Base-by-base conservation (phyloP, 176 grass and related monocot species). In the Aechmea fasciata region DNA sequence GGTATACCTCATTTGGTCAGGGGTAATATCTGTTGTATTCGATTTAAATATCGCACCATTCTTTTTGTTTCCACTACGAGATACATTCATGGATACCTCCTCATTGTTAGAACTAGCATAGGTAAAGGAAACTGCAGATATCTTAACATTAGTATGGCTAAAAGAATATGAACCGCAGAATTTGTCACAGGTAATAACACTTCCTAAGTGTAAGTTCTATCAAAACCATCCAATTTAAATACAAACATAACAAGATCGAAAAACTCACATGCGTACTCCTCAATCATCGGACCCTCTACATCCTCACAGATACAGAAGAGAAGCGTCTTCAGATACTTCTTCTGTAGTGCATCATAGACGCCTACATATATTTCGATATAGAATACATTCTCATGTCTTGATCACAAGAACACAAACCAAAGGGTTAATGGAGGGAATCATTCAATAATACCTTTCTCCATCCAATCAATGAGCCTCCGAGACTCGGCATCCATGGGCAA, bases 281-380 rank as follows among this genome's bases (percentile, higher is more conserved):
- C 94, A 48, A 97, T 97, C 84, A 87, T 90, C 1, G 89, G 89
- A n/a, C 89, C 89, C 51, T 90, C 94, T 26, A 76, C 74, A 73
- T 87, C 76, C 76, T 99, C 94, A 17, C 94, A 93, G 75, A 99
- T 99, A 71, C 86, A 99, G 62, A 93, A 99, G 23, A 90, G 73
- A 73, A 99, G 94, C 7, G 87, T 93, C 75, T 90, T 99, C 75
- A 99, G 89, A 83, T 92, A 99, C 76, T 99, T 99, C 87, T 90
- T 99, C 72, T 99, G 94, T 49, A 99, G 78, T 63, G 94, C 89
- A 15, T 99, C 94, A 75, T 99, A 99, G 8, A 93, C 94, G 74
- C 94, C 87, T 93, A 70, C 73, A 20, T 65, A 69, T 47, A 24
- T 74, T 19, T 57, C 11, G 20, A 68, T 24, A 15, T 3, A 50